These are phyloP conservation scores for Yarrowia divulgata DNA, from an alignment of 805 yeast genomes.

Conservation along the genomic window DNA sequence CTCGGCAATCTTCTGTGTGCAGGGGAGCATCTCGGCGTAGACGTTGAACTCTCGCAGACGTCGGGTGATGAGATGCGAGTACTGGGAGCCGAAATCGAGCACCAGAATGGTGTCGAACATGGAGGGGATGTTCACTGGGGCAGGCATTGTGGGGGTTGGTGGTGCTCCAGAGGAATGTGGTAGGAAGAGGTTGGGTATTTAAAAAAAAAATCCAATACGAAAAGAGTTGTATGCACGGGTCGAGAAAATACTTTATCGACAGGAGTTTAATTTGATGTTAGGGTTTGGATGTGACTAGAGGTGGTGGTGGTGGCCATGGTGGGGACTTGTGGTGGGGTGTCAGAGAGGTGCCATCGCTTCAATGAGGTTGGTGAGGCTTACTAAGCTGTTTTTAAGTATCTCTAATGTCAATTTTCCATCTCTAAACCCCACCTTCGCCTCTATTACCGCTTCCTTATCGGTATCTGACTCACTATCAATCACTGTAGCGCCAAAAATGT, in stretches of 20 bases:
- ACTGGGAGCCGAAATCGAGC: constrained; percentile 97
- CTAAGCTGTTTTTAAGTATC: no score
- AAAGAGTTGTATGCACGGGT: constrained; percentile 15
- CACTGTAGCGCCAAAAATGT: background rate
- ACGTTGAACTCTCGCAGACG: constrained; percentile 97
- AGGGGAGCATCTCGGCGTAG: constrained; percentile 99
- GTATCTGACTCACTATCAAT: constrained; percentile 19
- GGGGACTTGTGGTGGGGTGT: no score
- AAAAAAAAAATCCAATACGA: constrained; percentile 23
- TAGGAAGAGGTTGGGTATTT: constrained; percentile 21
- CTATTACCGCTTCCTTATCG: background rate
- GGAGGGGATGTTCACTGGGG: constrained; percentile 68
- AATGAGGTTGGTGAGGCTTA: no score
- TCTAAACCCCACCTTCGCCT: background rate
- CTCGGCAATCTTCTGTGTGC: constrained; percentile 95
- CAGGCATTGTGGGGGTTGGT: constrained; percentile 41
- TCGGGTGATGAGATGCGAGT: constrained; percentile 95
- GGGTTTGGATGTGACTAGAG: background rate
- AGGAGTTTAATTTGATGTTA: constrained; percentile 5
- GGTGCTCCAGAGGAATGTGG: constrained; percentile 22
- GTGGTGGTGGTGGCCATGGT: background rate
- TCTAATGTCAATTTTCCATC: no score
- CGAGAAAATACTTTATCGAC: constrained; percentile 35
- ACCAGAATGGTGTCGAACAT: constrained; percentile 97
- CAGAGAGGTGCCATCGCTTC: no score